A percentile compares a stretch with the other conserved stretches of the same genome.
Evolutionary conservation across 2,329 filamentous ascomycete genomes (phyloP).

Genomic region (Ascochyta rabiei): DNA sequence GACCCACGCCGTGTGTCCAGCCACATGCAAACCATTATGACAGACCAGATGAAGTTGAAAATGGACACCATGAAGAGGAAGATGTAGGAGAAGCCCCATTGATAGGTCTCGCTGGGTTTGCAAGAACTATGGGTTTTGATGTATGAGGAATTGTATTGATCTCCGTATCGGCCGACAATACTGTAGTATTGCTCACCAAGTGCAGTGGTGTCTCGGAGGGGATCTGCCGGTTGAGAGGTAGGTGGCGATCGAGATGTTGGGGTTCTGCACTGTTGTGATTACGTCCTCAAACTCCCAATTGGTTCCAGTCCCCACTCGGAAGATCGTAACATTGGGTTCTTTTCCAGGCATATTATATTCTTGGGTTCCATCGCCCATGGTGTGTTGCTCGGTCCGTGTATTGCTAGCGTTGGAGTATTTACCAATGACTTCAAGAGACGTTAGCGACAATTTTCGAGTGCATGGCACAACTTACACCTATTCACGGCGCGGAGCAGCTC

Average conservation of each 20-base stretch:
- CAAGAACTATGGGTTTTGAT: conserved; percentile 35
- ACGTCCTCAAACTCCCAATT: too few relatives aligned
- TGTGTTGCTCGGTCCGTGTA: not conserved
- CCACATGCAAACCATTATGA: conserved; percentile 45
- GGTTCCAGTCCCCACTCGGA: too few relatives aligned
- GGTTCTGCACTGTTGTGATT: too few relatives aligned
- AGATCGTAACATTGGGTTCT: too few relatives aligned
- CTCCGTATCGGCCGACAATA: conserved; percentile 20
- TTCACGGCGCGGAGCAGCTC: conserved; percentile 18
- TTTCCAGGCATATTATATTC: too few relatives aligned
- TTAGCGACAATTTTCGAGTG: not conserved
- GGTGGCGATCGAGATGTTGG: too few relatives aligned
- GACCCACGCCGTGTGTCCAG: conserved; percentile 35
- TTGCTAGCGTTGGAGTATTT: not conserved
- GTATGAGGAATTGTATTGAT: conserved; percentile 25
- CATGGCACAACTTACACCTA: conserved; percentile 20
- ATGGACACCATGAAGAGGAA: conserved; percentile 45
- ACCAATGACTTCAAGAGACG: not conserved
- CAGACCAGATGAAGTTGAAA: conserved; percentile 42
- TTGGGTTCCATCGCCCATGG: not conserved
- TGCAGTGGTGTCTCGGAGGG: not conserved
- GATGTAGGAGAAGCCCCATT: conserved; percentile 46
- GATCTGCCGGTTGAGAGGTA: not conserved
- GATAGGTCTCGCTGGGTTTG: conserved; percentile 40
- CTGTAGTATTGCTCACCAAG: not conserved